These are phyloP conservation scores for Sphenostylis stenocarpa DNA, from an alignment of 306 rosid species.

Conservation along the genomic window DNA sequence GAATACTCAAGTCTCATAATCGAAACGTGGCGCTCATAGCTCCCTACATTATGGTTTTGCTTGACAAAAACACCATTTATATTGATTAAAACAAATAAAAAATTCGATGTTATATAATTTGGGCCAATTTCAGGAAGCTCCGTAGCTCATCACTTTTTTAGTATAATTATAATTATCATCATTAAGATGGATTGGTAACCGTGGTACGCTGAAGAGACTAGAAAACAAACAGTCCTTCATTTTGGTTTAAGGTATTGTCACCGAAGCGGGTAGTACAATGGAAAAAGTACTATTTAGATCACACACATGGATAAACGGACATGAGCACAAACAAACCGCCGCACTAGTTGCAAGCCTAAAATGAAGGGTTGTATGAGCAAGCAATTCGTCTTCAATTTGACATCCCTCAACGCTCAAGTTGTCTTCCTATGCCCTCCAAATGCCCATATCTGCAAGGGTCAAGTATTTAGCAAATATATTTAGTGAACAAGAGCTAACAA, in stretches of 20 bases:
- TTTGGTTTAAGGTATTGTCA: conserved; percentile 26
- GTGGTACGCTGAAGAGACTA: conserved; percentile 3
- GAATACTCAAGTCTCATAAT: background rate
- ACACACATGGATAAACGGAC: conserved; percentile 27
- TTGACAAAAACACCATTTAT: background rate
- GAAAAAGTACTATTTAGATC: conserved; percentile 25
- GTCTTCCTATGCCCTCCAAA: conserved; percentile 47
- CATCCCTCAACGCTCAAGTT: conserved; percentile 4
- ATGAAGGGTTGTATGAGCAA: background rate
- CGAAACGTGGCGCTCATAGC: background rate
- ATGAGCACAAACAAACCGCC: conserved; percentile 16
- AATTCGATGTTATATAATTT: background rate
- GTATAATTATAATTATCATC: background rate
- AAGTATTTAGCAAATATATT: background rate
- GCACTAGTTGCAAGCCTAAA: conserved; percentile 21
- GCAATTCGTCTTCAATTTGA: conserved; percentile 12
- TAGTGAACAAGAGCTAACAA: background rate
- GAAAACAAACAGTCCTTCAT: conserved; percentile 24
- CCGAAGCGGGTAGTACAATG: background rate
- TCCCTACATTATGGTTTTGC: background rate
- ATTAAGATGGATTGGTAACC: background rate
- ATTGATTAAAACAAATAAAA: too few relatives aligned
- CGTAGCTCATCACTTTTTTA: background rate
- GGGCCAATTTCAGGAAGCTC: background rate
- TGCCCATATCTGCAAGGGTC: conserved; percentile 44